phyloP scores from a whole-genome alignment of 2,329 filamentous ascomycete species.

The Talaromyces sp. region DNA sequence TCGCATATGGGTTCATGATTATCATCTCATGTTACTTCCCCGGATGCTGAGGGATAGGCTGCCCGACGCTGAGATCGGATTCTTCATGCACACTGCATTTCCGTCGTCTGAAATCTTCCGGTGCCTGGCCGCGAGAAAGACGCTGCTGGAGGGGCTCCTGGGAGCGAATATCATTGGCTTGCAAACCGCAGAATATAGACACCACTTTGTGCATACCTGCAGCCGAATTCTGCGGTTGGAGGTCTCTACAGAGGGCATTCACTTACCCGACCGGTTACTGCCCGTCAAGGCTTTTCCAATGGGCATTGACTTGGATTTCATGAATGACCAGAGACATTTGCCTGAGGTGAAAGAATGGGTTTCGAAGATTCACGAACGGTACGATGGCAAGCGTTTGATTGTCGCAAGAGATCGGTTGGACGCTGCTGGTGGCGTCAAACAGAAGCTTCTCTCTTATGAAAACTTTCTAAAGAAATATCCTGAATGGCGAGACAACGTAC shows the following conservation, averaged over 20 bases:
- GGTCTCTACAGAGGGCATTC: conserved; percentile 75
- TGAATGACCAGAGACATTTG: conserved; percentile 63
- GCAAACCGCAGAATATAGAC: conserved; percentile 85
- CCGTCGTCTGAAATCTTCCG: conserved; percentile 93
- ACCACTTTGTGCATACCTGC: conserved; percentile 92
- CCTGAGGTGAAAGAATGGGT: conserved; percentile 73
- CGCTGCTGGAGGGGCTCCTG: conserved; percentile 84
- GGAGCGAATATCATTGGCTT: conserved; percentile 88
- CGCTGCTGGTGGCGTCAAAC: conserved; percentile 80
- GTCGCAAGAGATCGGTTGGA: conserved; percentile 92
- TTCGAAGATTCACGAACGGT: conserved; percentile 69
- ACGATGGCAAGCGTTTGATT: conserved; percentile 80
- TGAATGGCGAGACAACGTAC: conserved; percentile 69
- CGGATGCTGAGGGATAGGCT: conserved; percentile 74
- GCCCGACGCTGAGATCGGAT: conserved; percentile 87
- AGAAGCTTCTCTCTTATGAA: conserved; percentile 86
- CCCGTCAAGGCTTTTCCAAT: conserved; percentile 77
- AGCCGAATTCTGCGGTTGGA: conserved; percentile 80
- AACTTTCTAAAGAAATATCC: conserved; percentile 88
- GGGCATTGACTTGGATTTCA: conserved; percentile 73
- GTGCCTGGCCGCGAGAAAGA: conserved; percentile 74
- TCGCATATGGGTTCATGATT: conserved; percentile 90
- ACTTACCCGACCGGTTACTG: conserved; percentile 82
- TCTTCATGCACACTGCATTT: conserved; percentile 91
- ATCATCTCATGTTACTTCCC: conserved; percentile 83